Evolutionary conservation across 148 eudicot genomes (phyloP).

Genomic region (Fallopia convolvulus): DNA sequence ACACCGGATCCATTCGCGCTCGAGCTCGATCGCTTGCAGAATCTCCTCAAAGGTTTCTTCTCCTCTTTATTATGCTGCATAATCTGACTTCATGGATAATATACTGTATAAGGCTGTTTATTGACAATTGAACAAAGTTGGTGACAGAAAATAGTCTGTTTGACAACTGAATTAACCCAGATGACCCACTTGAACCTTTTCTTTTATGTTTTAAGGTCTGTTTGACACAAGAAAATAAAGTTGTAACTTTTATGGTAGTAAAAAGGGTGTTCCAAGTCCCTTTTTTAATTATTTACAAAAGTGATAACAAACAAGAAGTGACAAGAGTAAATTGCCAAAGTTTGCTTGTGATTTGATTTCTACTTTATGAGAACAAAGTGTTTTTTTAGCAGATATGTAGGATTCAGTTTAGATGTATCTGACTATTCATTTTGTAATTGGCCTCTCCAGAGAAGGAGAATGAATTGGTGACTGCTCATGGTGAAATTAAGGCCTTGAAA

Average conservation of each 20-base stretch:
- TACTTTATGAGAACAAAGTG: too few species aligned
- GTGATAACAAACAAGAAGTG: too few species aligned
- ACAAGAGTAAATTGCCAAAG: too few species aligned
- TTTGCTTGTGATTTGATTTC: too few species aligned
- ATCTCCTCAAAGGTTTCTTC: constrained; percentile 35
- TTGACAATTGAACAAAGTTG: too few species aligned
- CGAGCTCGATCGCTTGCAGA: constrained; percentile 63
- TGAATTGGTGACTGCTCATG: constrained; percentile 55
- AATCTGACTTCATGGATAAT: not conserved
- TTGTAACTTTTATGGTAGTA: not conserved
- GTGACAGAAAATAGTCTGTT: not conserved
- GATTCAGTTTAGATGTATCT: too few species aligned
- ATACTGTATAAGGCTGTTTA: not conserved
- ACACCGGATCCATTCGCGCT: constrained; percentile 54
- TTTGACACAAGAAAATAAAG: not conserved
- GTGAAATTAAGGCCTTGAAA: constrained; percentile 66
- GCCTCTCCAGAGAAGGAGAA: constrained; percentile 50
- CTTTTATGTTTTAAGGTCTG: not conserved
- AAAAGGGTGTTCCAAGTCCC: not conserved
- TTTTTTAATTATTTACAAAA: too few species aligned
- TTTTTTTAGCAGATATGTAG: too few species aligned
- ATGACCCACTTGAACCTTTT: not conserved
- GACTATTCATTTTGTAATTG: not conserved
- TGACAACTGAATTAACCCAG: not conserved
- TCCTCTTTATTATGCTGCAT: not conserved